These are phyloP conservation scores for Physcomitrium patens DNA, from an alignment of 225 moss, liverwort and hornwort genomes.

Conservation along the genomic window DNA sequence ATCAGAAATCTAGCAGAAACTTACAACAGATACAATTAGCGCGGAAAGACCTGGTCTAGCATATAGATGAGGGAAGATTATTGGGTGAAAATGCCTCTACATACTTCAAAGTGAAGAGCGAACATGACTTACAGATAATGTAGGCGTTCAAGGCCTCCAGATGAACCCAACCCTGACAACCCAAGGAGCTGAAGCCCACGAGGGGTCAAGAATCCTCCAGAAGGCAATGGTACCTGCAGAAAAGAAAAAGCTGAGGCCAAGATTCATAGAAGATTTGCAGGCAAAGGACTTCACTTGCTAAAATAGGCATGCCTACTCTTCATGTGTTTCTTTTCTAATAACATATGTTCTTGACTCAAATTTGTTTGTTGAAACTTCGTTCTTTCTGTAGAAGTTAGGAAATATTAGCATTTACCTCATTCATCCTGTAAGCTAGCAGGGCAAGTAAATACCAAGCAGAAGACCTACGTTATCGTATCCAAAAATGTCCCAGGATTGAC, in stretches of 20 bases:
- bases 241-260: slow-evolving; percentile 29
- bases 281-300: slow-evolving; percentile 1
- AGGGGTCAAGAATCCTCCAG: slow-evolving; percentile 78
- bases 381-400: neutral
- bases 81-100: slow-evolving; percentile 8
- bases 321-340: slow-evolving; percentile 13
- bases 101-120: slow-evolving; percentile 14
- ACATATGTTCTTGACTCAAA: neutral
- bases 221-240: slow-evolving; percentile 72
- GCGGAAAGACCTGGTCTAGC: slow-evolving; percentile 5
- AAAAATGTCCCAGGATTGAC: slow-evolving; percentile 6
- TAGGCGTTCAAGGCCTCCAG: slow-evolving; percentile 86
- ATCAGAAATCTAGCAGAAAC: neutral
- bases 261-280: slow-evolving; percentile 1
- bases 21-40: slow-evolving; percentile 6
- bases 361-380: neutral
- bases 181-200: slow-evolving; percentile 82
- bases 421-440: neutral
- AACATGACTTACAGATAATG: slow-evolving; percentile 79
- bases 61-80: slow-evolving; percentile 1
- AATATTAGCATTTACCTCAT: neutral
- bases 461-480: slow-evolving; percentile 1
- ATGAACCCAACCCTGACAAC: slow-evolving; percentile 69
- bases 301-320: slow-evolving; percentile 1
- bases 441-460: slow-evolving; percentile 10